These are phyloP conservation scores for Jatropha podagrica DNA, from an alignment of 441 rosid genomes.

Conservation along the genomic window DNA sequence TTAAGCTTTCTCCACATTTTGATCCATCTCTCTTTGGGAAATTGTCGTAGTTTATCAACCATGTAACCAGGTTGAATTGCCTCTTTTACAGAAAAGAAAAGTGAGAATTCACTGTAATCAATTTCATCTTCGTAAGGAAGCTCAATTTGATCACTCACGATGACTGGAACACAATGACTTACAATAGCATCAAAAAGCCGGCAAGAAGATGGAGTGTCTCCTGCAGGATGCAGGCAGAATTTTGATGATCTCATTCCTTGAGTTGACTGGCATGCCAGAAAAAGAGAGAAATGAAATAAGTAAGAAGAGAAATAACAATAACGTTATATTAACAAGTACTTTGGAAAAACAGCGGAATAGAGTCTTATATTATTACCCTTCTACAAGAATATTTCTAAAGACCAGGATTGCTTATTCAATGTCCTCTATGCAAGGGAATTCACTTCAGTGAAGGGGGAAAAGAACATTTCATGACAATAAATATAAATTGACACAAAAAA, in stretches of 20 bases:
- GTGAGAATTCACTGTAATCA: conserved; percentile 74
- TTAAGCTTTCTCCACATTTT: conserved; percentile 75
- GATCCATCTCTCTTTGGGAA: conserved; percentile 74
- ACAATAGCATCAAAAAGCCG: conserved; percentile 92
- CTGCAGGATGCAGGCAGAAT: conserved; percentile 91
- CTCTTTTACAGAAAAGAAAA: conserved; percentile 79
- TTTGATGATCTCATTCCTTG: conserved; percentile 88
- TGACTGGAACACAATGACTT: conserved; percentile 90
- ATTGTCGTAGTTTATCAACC: conserved; percentile 61
- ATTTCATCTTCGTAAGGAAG: conserved; percentile 90
- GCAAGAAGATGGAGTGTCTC: conserved; percentile 97
- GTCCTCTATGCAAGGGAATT: not conserved
- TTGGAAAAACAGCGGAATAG: not conserved
- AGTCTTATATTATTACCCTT: not conserved
- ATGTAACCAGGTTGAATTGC: conserved; percentile 70
- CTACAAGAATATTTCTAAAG: not conserved
- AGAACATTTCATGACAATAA: not conserved
- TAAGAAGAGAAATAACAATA: not conserved
- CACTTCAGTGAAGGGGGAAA: not conserved
- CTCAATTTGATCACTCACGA: conserved; percentile 84
- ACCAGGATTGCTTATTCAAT: not conserved
- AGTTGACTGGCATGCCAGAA: conserved; percentile 53
- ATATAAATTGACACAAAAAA: not conserved
- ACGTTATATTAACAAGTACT: not conserved
- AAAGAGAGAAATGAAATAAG: conserved; percentile 11